A percentile compares a stretch with the other conserved stretches of the same genome.
These are phyloP conservation scores for Prunus armeniaca DNA, from an alignment of 306 rosid genomes.

Conservation along the genomic window DNA sequence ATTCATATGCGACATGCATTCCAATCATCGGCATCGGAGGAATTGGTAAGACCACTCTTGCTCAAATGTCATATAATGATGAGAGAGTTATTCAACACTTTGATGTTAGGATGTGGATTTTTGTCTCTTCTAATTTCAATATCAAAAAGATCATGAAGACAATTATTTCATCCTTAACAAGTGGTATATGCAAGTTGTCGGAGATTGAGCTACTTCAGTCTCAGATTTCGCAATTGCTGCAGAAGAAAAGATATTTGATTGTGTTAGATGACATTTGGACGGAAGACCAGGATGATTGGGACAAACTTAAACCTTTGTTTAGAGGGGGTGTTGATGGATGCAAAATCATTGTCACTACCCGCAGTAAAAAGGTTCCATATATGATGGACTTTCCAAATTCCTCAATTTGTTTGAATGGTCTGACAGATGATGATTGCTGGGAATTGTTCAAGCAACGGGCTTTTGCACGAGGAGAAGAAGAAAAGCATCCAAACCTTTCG, in stretches of 20 bases:
- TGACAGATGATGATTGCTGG: conserved; percentile 9
- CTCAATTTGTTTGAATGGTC: background rate
- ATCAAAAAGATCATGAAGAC: background rate
- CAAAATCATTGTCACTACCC: conserved; percentile 10
- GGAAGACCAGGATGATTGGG: conserved; percentile 11
- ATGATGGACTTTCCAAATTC: background rate
- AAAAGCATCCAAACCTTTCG: background rate
- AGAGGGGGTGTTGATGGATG: conserved; percentile 7
- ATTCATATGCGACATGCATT: background rate
- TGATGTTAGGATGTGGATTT: conserved; percentile 2
- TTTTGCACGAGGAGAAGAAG: background rate
- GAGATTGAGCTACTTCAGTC: background rate
- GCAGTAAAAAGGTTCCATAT: background rate
- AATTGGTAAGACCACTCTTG: conserved; percentile 21
- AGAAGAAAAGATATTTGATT: background rate
- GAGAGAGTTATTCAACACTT: background rate
- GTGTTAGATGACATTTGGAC: conserved; percentile 26
- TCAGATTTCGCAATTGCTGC: background rate
- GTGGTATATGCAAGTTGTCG: background rate
- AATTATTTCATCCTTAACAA: background rate
- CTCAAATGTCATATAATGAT: background rate
- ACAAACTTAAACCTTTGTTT: conserved; percentile 2
- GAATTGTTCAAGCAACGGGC: conserved; percentile 9
- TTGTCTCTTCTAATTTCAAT: background rate
- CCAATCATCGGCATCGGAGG: conserved; percentile 1